Base-by-base conservation (phyloP, 192 early-diverging fungal genomes). In the Cetraspora pellucida region DNA sequence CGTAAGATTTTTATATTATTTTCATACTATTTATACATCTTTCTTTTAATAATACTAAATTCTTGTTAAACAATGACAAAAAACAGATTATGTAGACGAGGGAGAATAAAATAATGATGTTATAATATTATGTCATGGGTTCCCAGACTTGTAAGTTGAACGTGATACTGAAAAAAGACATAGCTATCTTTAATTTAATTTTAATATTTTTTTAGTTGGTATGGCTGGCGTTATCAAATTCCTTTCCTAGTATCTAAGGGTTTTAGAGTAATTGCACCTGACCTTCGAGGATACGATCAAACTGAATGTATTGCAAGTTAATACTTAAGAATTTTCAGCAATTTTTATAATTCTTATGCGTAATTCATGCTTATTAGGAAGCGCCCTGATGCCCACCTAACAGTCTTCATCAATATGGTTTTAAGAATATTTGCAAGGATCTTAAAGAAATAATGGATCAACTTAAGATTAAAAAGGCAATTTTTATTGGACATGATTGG, bases 401-500 rank as follows among this genome's bases (percentile, higher is more conserved):
- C 1, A 81, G 79, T 14, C 52, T 76, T 5, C 77, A 72, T 45
- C 65, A 52, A 4, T 93, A 91, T 77, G 81, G 82, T 1, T 68
- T 67, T 54, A 87, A 88, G 52, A 84, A 77, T 54, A 72, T 91
- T 3, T 80, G 77, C 55, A 77, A 80, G 27, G 89, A 92, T 77
- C 27, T 93, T 44, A 79, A 77, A 19, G 85, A 60, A 44, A 77
- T 93, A 21, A 81, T 92, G 70, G 89, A 91, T 71, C 82, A 87
- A 59, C 69, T 90, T 72, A 73, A 82, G 14, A 50, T 89, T 4
- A 74, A 74, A 49, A 87, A 82, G 19, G 87, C 86, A 13, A 85
- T 87, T 9, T 82, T 89, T 27, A 63, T 91, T 31, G 91, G 88
- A 23, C 92, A 93, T 63, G 91, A 93, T 79, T 93, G 90, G 90